Conservation (phyloP, 371 early-diverging fungal genomes). For the Lichtheimia corymbifera region DNA sequence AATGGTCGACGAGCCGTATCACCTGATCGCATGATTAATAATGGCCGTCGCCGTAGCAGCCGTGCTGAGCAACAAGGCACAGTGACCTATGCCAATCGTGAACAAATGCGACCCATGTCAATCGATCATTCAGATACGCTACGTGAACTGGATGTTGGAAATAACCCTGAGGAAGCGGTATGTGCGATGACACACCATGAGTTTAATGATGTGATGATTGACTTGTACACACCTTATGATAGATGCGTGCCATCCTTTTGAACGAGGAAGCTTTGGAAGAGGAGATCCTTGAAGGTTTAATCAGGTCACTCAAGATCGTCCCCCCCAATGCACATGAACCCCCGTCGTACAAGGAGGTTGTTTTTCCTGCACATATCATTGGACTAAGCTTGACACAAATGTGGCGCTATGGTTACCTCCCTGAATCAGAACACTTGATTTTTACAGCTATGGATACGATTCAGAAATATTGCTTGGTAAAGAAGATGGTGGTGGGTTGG, state of each 20-base stretch:
- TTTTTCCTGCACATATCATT: slow-evolving; percentile 94
- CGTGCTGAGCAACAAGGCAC: background rate
- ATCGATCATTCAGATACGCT: slow-evolving; percentile 34
- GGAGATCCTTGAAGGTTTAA: slow-evolving; percentile 86
- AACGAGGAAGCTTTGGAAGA: slow-evolving; percentile 76
- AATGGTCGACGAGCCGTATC: slow-evolving; percentile 34
- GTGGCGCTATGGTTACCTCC: slow-evolving; percentile 82
- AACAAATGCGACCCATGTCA: slow-evolving; percentile 47
- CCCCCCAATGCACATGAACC: slow-evolving; percentile 84
- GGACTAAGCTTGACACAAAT: slow-evolving; percentile 84
- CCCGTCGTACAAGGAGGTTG: slow-evolving; percentile 81
- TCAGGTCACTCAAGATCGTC: slow-evolving; percentile 85
- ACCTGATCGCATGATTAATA: slow-evolving; percentile 29
- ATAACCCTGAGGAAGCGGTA: slow-evolving; percentile 52
- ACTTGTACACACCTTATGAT: slow-evolving; percentile 10
- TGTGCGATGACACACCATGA: background rate
- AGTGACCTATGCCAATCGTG: slow-evolving; percentile 11
- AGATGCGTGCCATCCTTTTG: slow-evolving; percentile 54
- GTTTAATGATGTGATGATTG: background rate
- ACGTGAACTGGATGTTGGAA: slow-evolving; percentile 22
- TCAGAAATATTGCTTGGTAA: slow-evolving; percentile 70
- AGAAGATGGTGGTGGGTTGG: background rate
- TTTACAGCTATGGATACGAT: slow-evolving; percentile 86
- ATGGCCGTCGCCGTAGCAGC: slow-evolving; percentile 13
- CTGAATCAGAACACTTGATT: slow-evolving; percentile 79